These are phyloP conservation scores for Leptoxyphium fumago DNA, from an alignment of 2,329 filamentous ascomycete species.

Conservation along the genomic window DNA sequence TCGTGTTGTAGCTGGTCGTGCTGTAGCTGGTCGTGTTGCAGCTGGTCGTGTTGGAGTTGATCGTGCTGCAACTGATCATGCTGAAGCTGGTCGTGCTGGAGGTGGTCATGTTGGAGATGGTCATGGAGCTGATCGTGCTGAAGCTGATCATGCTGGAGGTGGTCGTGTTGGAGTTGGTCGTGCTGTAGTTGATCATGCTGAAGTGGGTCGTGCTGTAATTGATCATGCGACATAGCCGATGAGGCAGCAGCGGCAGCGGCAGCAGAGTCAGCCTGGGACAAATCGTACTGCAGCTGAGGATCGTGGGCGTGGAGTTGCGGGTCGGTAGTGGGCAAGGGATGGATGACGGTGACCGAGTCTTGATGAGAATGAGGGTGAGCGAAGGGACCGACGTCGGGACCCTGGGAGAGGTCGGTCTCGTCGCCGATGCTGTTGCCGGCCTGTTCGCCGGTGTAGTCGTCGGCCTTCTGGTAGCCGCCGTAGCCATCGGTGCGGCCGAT, in stretches of 20 bases:
- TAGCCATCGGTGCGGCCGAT: slow-evolving; percentile 18
- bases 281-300: background rate
- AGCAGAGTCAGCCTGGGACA: background rate
- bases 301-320: background rate
- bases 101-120: background rate
- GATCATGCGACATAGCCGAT: too few relatives aligned
- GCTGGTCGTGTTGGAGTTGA: slow-evolving; percentile 1
- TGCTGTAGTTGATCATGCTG: too few relatives aligned
- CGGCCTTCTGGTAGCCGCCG: slow-evolving; percentile 18
- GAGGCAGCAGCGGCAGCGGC: background rate
- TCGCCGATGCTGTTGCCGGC: slow-evolving; percentile 8
- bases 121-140: background rate
- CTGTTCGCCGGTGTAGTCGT: slow-evolving; percentile 19
- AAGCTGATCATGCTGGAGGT: background rate
- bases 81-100: slow-evolving; percentile 2
- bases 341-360: background rate
- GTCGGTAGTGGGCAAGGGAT: background rate
- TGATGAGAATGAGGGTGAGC: background rate
- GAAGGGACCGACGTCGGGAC: background rate
- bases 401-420: background rate
- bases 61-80: slow-evolving; percentile 1
- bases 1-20: slow-evolving; percentile 1
- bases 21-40: slow-evolving; percentile 1
- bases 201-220: too few relatives aligned
- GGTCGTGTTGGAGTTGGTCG: background rate